phyloP scores from a whole-genome alignment of 2,329 filamentous ascomycete genomes.

The Ceratocystis lukuohia region DNA sequence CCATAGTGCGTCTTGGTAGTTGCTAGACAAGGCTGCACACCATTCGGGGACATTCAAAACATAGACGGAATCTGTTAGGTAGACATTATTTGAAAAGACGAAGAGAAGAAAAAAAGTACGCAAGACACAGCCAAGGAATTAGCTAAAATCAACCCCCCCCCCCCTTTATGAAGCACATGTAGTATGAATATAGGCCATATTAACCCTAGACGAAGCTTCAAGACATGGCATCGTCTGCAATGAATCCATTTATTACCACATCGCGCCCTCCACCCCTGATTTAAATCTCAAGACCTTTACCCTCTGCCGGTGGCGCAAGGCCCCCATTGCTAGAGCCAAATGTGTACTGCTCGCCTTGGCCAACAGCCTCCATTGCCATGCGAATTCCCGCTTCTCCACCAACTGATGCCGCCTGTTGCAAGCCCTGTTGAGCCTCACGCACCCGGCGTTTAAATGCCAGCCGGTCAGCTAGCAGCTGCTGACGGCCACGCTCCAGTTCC shows the following conservation, averaged over 20 bases:
- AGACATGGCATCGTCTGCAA: background rate
- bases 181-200: background rate
- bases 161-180: background rate
- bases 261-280: background rate
- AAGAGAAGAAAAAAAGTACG: background rate
- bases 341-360: conserved; percentile 39
- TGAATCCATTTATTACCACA: background rate
- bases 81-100: background rate
- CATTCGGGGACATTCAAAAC: background rate
- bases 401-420: conserved; percentile 41
- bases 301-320: conserved; percentile 13
- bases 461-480: conserved; percentile 87
- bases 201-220: background rate
- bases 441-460: conserved; percentile 81
- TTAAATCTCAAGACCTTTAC: conserved; percentile 18
- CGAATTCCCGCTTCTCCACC: conserved; percentile 39
- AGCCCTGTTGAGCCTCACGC: conserved; percentile 62
- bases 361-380: conserved; percentile 34
- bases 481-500: conserved; percentile 80
- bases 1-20: no score
- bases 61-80: background rate
- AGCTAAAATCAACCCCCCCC: background rate
- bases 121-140: background rate
- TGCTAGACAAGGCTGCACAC: no score
- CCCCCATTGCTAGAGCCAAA: conserved; percentile 31